Base-by-base conservation (phyloP, 1,139 yeast genomes). In the Yamadazyma epiphylla region DNA sequence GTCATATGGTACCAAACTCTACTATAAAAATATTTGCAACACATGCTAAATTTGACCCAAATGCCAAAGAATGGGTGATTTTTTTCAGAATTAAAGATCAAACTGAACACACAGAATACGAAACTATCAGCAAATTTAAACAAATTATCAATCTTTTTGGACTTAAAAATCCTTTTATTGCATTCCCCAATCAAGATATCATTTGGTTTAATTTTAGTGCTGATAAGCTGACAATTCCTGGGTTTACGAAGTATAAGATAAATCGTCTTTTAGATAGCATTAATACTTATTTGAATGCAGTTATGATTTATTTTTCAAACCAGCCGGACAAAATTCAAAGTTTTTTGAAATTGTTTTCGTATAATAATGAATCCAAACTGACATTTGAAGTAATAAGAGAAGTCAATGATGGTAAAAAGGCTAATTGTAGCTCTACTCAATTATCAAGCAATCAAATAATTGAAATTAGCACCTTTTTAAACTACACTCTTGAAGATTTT, bases 401-500 rank as follows among this genome's bases (percentile, higher is more conserved):
- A 17, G 43, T 52, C 4, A 38, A 38, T 14, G 37, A 35, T 12
- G 30, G 26, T 4, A 55, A 53, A 22, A 58, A 55, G 14, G 31
- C 26, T 2, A 37, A 33, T 5, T 24, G 43, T 7, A 61, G 61
- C 1, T 55, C 51, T 4, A 51, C 58, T 2, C 54, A 46, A 14
- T 43, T 62, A 14, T 43, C 58, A 2, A 34, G 36, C 2, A 32
- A 32, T n/a, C 58, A 62, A 27, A 47, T 66, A 3, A 48, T 62
- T 12, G 83, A 78, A 27, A 76, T 79, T 27, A 75, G 70, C 29
- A 64, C 64, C 20, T 83, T 84, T 44, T 47, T 81, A 16, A 64
- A 65, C 25, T 80, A 67, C 42, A 73, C 83, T 1, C 39, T 59
- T 15, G 55, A 59, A 9, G 86, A 80, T 42, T 49, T 80, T 20